A percentile compares a stretch with the other conserved stretches of the same genome.
These are phyloP conservation scores for Talaromyces nanjingensis DNA, from an alignment of 495 filamentous ascomycete species.

Conservation along the genomic window DNA sequence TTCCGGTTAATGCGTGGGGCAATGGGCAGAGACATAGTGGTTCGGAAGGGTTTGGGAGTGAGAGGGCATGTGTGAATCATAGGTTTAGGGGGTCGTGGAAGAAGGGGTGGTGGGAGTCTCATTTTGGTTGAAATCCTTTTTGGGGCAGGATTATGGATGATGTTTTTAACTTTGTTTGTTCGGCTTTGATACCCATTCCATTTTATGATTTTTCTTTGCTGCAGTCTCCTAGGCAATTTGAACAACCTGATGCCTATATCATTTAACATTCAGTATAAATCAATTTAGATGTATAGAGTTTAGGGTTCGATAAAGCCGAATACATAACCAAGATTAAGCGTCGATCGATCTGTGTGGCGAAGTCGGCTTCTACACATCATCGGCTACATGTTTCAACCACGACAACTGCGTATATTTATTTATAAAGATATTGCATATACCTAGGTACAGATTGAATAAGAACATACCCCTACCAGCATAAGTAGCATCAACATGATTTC, in stretches of 20 bases:
- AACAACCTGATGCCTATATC: too few species aligned
- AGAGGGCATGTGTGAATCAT: conserved; percentile 36
- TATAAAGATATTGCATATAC: too few species aligned
- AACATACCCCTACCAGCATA: too few species aligned
- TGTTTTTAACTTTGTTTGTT: background rate
- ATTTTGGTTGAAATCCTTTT: conserved; percentile 16
- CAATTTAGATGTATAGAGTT: background rate
- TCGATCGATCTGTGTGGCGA: background rate
- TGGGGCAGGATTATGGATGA: background rate
- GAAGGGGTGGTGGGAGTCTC: conserved; percentile 29
- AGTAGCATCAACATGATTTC: background rate
- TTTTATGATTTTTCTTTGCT: background rate
- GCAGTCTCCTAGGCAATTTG: background rate
- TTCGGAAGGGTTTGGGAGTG: conserved; percentile 22
- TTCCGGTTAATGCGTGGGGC: conserved; percentile 38
- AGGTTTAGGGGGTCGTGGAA: conserved; percentile 34
- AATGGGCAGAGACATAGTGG: conserved; percentile 39
- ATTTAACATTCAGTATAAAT: background rate
- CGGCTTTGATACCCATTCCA: background rate
- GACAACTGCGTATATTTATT: too few species aligned
- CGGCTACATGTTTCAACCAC: background rate
- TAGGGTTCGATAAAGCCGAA: background rate
- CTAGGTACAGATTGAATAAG: too few species aligned
- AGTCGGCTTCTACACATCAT: background rate
- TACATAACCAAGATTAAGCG: background rate